Percentiles rank a stretch among this genome's conserved stretches.
phyloP scores from a whole-genome alignment of 495 filamentous ascomycete genomes.

The Bathelium albidoporum region DNA sequence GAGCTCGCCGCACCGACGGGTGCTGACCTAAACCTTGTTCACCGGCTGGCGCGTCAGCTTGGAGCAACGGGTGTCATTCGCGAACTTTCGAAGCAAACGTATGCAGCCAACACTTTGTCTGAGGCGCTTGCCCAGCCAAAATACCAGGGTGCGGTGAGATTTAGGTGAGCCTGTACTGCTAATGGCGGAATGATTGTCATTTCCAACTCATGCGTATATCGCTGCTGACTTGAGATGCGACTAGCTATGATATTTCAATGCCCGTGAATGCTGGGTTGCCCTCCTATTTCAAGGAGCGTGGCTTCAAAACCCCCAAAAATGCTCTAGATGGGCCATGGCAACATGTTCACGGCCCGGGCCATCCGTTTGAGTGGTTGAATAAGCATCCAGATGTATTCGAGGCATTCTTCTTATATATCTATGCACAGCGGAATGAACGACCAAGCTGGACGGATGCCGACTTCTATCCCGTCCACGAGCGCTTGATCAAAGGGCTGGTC shows the following conservation, averaged over 20 bases:
- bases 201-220: no score
- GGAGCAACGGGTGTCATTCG: background rate
- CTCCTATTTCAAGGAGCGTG: background rate
- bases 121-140: background rate
- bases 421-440: background rate
- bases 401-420: background rate
- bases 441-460: conserved; percentile 6
- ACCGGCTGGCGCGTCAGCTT: conserved; percentile 4
- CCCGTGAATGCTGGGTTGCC: background rate
- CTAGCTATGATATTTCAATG: background rate
- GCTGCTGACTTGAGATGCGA: background rate
- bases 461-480: conserved; percentile 6
- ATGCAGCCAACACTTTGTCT: conserved; percentile 1
- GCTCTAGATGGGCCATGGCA: background rate
- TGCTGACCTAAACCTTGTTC: background rate
- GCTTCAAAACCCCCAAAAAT: background rate
- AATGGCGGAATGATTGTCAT: background rate
- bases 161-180: background rate
- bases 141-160: background rate
- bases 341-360: background rate
- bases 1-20: conserved; percentile 5
- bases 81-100: background rate
- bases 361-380: background rate
- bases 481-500: background rate
- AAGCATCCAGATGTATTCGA: background rate